Base-by-base conservation (phyloP, 2,329 filamentous ascomycete genomes). In the Colletotrichum sublineola region DNA sequence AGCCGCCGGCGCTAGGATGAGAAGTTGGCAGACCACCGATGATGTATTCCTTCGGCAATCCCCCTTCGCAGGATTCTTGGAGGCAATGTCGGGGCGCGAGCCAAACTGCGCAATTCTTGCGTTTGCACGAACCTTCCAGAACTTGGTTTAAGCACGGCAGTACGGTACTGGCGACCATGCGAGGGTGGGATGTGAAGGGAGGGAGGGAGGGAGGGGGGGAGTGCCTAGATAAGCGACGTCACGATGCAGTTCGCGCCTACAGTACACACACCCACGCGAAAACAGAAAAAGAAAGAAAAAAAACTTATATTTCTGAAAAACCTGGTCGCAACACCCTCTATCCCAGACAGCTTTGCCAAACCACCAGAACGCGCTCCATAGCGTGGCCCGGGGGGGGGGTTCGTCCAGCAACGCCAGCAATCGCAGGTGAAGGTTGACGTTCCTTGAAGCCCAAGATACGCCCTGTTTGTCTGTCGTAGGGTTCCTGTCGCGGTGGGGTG, bases 151-250 rank as follows among this genome's bases (percentile, higher is more conserved):
- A 38, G 29, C 31, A 50, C n/a, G 36, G 12, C 20, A 64, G 3
- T 24, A 46, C 12, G 44, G 14, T 33, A 50, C 29, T 44, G 8
- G 62, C 18, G 31, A n/a, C n/a, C n/a, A n/a, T 55, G 58, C n/a
- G 50, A 24, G n/a, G 38, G 29, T 42, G 20, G n/a, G 29, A 29
- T 46, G 29, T 33, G 62, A 46, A 33, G 50, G 18, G 36, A 40
- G 36, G 36, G 36, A 40, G 36, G 36, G 36, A 38, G 11, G 40
- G 18, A n/a, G 63, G 36, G 44, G 31, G 36, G n/a, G 40, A 11
- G 31, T 52, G 55, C 40, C 50, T 29, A 52, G 70, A 70, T 70
- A 70, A 64, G 70, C 70, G 67, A 70, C 70, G 70, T 73, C 66
- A 73, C 66, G 66, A 61, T 73, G 70, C 70, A 73, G 50, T 40